phyloP scores from a whole-genome alignment of 1,284 basidiomycete genomes.

The Somion occarium region DNA sequence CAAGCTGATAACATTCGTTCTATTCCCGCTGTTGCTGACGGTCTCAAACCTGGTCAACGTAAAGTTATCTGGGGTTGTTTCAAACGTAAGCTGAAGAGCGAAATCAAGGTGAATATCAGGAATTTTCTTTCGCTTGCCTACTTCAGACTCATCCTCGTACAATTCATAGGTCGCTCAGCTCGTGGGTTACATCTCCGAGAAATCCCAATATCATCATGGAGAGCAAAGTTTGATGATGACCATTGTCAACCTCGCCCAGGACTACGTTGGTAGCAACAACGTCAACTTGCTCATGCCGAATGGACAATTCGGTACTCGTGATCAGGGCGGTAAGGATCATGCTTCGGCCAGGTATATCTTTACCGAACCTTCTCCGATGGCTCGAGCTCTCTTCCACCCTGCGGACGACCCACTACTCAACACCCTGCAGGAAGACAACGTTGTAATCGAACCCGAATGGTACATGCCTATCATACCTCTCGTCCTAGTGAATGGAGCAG shows the following conservation, averaged over 20 bases:
- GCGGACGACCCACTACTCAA: conserved; percentile 85
- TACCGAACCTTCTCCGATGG: conserved; percentile 79
- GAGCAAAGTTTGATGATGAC: conserved; percentile 85
- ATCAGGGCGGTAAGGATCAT: conserved; percentile 89
- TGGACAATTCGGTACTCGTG: conserved; percentile 96
- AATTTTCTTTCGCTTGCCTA: conserved; percentile 2
- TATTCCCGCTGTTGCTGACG: conserved; percentile 91
- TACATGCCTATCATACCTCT: conserved; percentile 91
- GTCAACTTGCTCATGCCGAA: conserved; percentile 86
- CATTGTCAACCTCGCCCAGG: conserved; percentile 93
- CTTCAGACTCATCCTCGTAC: neutral
- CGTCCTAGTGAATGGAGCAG: conserved; percentile 90
- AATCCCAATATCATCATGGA: conserved; percentile 96
- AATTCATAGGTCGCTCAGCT: conserved; percentile 83
- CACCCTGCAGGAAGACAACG: conserved; percentile 86
- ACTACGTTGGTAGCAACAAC: conserved; percentile 96
- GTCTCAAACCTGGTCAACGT: conserved; percentile 97
- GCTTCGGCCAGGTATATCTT: conserved; percentile 97
- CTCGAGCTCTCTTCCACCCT: conserved; percentile 79
- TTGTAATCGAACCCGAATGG: conserved; percentile 90
- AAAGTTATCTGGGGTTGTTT: conserved; percentile 97
- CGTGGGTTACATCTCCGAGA: conserved; percentile 91
- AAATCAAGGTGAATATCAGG: conserved; percentile 94
- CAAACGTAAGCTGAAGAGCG: conserved; percentile 88
- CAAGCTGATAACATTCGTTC: conserved; percentile 99